Evolutionary conservation across 2,329 filamentous ascomycete species (phyloP), one percentile per base, ranked within the genome.

Genomic region (Fusarium longipes): DNA sequence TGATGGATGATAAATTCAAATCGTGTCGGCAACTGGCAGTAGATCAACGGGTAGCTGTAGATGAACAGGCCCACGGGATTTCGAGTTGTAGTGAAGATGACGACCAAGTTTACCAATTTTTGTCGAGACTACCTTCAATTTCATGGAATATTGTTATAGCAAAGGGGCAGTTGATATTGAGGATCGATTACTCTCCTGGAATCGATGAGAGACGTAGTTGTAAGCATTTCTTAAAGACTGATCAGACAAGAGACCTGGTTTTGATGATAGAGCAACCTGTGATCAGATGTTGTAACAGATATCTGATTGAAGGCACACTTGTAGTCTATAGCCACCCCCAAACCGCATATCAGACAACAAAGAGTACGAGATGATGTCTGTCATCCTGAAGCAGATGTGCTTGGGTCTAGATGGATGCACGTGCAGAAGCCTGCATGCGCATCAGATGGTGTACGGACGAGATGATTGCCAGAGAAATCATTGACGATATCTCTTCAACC

Each of bases 11-110:
- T 35, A 25, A 44, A 42, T 44, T 20, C 25, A 30, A 40, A 18
- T 51, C 32, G 15, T 14, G 15, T 5, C 33, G 43, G 43, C n/a
- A 40, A 25, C 32, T 15, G 3, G 29, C 38, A 63, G 42, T 42
- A 40, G 40, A 40, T 45, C 10, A 30, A 51, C 44, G 51, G 60
- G 17, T 51, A 35, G 29, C 24, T 29, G 39, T 59, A 63, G 48
- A 27, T 22, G 33, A 29, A 63, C 39, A 33, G 14, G 20, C 12
- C n/a, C 40, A 36, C 33, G 29, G 39, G 38, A 57, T 30, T 11
- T 40, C 51, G 50, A 51, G 44, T 42, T 33, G 25, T n/a, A 11
- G 15, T 7, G 29, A 30, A 32, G 25, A 5, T 32, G 22, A 15
- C 11, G 30, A 11, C n/a, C 30, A 32, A 47, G 24, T 33, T 11